Conservation (phyloP, 176 grass and related monocot species). For the Thinopyrum elongatum region DNA sequence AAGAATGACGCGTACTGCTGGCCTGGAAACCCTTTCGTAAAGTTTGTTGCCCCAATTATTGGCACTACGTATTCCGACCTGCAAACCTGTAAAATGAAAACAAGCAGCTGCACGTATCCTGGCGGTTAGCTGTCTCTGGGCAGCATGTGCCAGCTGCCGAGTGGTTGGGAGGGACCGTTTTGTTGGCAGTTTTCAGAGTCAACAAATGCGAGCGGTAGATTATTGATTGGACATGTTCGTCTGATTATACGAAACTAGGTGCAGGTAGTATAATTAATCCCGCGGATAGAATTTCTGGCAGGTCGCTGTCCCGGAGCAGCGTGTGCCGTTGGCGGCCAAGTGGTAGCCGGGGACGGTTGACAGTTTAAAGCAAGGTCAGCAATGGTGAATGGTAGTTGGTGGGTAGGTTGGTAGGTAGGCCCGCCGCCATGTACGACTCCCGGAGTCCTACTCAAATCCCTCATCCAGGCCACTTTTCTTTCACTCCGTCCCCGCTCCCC, state of each 20-base stretch:
- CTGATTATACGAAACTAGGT: not conserved
- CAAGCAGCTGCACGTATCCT: not conserved
- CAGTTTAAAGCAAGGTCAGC: not conserved
- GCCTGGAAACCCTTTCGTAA: not conserved
- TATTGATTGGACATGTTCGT: not conserved
- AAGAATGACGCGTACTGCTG: not conserved
- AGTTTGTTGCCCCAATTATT: not conserved
- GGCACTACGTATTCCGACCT: not conserved
- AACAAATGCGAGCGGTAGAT: not conserved
- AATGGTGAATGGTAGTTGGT: not conserved
- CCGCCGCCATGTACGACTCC: too few species aligned
- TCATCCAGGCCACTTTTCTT: too few species aligned
- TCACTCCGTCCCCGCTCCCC: too few species aligned
- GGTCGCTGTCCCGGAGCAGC: not conserved
- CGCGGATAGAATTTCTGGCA: not conserved
- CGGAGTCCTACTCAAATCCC: too few species aligned
- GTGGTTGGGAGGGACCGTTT: constrained; percentile 6
- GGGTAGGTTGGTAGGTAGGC: too few species aligned
- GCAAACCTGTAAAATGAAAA: not conserved
- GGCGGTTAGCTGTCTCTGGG: not conserved
- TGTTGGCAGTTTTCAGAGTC: not conserved
- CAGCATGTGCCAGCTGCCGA: not conserved
- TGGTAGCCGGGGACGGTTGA: not conserved
- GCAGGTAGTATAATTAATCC: not conserved
- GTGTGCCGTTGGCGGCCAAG: not conserved